Base-by-base conservation (phyloP, 2,329 filamentous ascomycete genomes). In the Aspergillus sp. region DNA sequence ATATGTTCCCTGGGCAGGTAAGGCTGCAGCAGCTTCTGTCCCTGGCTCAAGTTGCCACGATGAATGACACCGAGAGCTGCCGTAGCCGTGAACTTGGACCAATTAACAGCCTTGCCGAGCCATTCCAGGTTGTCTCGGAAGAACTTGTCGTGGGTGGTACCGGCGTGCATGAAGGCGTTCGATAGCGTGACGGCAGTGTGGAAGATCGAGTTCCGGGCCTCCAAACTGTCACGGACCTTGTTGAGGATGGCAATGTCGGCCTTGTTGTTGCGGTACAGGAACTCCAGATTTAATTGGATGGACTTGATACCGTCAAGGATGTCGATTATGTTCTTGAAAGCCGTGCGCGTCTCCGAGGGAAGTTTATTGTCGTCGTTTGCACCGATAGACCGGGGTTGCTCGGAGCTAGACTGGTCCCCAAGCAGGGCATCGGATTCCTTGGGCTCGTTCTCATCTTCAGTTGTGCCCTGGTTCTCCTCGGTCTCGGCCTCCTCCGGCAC, bases 91-190 rank as follows among this genome's bases (percentile, higher is more conserved):
- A 99, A 99, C 75, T 99, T 99, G 62, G 93, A 97, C 95, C 95
- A 99, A 80, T 99, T 99, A 52, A 98, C 92, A 26, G 95, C 95
- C 81, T 98, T 99, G 61, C 94, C 93, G 3, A 99, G 81, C 95
- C 95, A 99, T 66, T 99, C 95, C 24, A 99, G 80, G 73, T 99
- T 99, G 72, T 98, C 92, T 7, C 96, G 87, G 86, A 99, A 98
- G 80, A 99, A 99, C 71, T 94, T 96, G 79, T 99, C 95, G 69
- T 96, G 95, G 0, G 94, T 97, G 0, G 95, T 99, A 60, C 95
- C 96, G 56, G 96, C 93, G 74, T 99, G 96, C 95, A 99, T 99
- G 75, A 99, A 98, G 11, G 93, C 95, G 71, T 98, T 98, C 72
- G 94, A 95, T 71, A 99, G 95, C 0, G 95, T 98, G 57, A 99